These are phyloP conservation scores for Styphnolobium japonicum DNA, from an alignment of 306 rosid genomes.

Conservation along the genomic window DNA sequence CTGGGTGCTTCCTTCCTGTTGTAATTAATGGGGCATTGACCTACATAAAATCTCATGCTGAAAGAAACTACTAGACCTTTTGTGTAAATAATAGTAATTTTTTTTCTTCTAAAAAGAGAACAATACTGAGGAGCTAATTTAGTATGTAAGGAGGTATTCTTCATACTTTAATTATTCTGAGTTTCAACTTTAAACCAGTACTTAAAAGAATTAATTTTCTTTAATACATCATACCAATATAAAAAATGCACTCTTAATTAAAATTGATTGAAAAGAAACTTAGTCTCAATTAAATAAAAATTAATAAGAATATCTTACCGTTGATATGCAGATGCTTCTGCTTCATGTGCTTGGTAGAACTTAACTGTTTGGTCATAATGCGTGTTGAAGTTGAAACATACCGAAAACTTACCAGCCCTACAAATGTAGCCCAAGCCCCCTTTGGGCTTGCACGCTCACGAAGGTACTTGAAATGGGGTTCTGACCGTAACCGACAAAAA, in stretches of 20 bases:
- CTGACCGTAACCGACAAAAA: background rate
- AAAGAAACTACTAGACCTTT: background rate
- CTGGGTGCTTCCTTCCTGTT: background rate
- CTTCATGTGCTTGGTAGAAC: background rate
- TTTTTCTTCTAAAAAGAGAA: no score
- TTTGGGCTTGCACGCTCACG: conserved; percentile 32
- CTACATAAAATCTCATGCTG: background rate
- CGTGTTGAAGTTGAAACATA: background rate
- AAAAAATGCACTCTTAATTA: no score
- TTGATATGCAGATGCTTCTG: background rate
- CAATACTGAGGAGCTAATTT: no score
- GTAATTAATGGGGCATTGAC: conserved; percentile 24
- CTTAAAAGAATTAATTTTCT: no score
- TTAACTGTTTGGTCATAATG: background rate
- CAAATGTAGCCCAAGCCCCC: conserved; percentile 20
- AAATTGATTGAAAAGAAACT: no score
- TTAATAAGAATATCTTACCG: no score
- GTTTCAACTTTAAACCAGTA: no score
- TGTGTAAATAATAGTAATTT: background rate
- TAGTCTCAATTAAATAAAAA: no score
- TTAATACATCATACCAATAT: no score
- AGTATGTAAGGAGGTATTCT: no score
- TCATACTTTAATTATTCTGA: no score
- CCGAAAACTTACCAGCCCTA: background rate
- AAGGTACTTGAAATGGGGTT: background rate